A percentile compares a stretch with the other conserved stretches of the same genome.
Conservation (phyloP, 202 grass and related monocot genomes). For the Panicum virgatum region DNA sequence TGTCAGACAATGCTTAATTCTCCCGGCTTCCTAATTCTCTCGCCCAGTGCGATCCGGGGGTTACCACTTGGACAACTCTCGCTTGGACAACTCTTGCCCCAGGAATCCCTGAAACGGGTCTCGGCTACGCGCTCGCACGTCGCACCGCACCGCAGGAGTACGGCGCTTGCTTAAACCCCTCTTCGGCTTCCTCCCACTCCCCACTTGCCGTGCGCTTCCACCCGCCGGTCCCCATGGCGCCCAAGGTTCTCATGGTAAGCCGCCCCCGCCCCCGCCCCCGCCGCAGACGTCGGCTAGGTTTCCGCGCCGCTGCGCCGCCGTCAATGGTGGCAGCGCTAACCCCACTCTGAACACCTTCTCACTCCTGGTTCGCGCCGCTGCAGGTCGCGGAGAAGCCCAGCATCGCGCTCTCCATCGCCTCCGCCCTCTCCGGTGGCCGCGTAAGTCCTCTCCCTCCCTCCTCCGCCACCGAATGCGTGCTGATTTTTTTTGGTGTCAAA, state of each 20-base stretch:
- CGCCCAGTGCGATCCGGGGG: too few species aligned
- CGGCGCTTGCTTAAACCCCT: neutral
- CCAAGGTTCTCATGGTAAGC: conserved; percentile 85
- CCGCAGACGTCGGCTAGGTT: neutral
- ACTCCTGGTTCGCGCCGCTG: conserved; percentile 16
- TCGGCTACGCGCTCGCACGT: too few species aligned
- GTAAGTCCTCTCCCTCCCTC: conserved; percentile 26
- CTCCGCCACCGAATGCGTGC: neutral
- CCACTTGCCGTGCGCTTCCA: neutral
- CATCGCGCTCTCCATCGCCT: conserved; percentile 89
- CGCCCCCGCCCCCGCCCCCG: neutral
- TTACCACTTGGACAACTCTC: too few species aligned
- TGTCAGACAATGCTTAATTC: too few species aligned
- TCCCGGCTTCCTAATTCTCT: too few species aligned
- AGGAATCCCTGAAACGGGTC: too few species aligned
- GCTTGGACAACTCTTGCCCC: too few species aligned
- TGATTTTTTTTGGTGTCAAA: neutral
- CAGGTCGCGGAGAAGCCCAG: conserved; percentile 98
- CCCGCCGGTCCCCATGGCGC: conserved; percentile 56
- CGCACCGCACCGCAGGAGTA: too few species aligned
- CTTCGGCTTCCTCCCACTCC: neutral
- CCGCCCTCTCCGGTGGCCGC: conserved; percentile 68
- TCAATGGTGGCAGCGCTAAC: neutral
- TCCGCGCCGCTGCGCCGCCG: neutral
- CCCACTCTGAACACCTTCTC: conserved; percentile 8